Percentiles rank a stretch among this genome's conserved stretches.
Evolutionary conservation across 1,139 yeast genomes (phyloP).

Genomic region (Yamadazyma kanchanaburiensis): DNA sequence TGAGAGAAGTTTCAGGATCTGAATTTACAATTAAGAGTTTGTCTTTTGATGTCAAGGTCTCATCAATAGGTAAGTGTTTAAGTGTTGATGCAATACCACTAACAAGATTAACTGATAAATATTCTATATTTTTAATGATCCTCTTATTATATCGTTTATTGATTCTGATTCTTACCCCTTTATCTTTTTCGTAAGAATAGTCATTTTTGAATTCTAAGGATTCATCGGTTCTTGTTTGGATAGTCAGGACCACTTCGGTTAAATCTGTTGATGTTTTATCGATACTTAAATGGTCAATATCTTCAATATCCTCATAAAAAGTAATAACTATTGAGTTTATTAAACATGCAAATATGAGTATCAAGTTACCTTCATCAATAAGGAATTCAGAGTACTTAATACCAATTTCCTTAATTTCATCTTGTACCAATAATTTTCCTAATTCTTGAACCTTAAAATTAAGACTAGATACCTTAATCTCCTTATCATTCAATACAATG

Average conservation of each 20-base stretch:
- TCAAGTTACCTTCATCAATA: conserved; percentile 16
- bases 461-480: conserved; percentile 17
- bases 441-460: conserved; percentile 22
- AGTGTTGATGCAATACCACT: conserved; percentile 62
- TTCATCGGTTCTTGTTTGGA: conserved; percentile 4
- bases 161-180: conserved; percentile 34
- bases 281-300: conserved; percentile 4
- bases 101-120: conserved; percentile 60
- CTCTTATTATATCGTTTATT: conserved; percentile 18
- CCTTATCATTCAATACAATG: conserved; percentile 16
- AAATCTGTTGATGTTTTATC: conserved; percentile 2
- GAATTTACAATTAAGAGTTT: conserved; percentile 35
- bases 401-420: conserved; percentile 15
- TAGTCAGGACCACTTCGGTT: background rate
- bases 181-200: conserved; percentile 33
- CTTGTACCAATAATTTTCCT: conserved; percentile 12
- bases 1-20: conserved; percentile 12
- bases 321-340: conserved; percentile 22
- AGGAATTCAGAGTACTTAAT: conserved; percentile 17
- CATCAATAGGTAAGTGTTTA: conserved; percentile 52
- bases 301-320: conserved; percentile 10
- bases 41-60: conserved; percentile 40
- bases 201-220: conserved; percentile 20
- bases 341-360: conserved; percentile 27
- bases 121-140: conserved; percentile 28